Percentiles rank a stretch among this genome's conserved stretches.
These are phyloP conservation scores for Eucalyptus globulus DNA, from an alignment of 345 rosid species.

Conservation along the genomic window DNA sequence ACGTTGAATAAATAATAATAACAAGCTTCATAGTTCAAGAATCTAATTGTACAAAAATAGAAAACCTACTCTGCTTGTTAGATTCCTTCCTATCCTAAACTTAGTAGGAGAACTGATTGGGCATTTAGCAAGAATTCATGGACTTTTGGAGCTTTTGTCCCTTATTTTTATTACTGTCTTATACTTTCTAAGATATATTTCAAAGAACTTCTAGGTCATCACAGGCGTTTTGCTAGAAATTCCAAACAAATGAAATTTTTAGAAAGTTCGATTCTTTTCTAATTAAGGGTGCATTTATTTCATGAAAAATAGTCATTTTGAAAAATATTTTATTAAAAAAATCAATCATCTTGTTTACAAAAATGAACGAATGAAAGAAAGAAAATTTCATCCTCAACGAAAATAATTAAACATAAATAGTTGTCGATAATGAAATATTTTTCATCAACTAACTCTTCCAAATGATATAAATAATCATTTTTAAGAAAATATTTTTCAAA, in stretches of 20 bases:
- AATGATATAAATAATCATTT: background rate
- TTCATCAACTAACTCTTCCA: background rate
- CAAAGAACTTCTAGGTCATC: background rate
- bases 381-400: background rate
- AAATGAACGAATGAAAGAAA: background rate
- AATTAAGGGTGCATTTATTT: background rate
- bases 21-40: background rate
- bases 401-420: background rate
- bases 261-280: background rate
- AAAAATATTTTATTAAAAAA: background rate
- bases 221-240: background rate
- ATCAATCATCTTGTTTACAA: background rate
- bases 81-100: background rate
- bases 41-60: background rate
- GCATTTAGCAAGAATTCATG: background rate
- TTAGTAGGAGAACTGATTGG: background rate
- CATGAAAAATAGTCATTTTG: rapidly evolving
- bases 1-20: background rate
- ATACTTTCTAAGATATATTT: background rate
- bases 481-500: background rate
- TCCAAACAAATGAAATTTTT: background rate
- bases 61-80: background rate
- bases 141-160: background rate
- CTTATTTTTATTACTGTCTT: background rate
- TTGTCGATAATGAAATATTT: background rate